Conservation (phyloP, 192 early-diverging fungal genomes). For the Phlyctochytrium arcticum region DNA sequence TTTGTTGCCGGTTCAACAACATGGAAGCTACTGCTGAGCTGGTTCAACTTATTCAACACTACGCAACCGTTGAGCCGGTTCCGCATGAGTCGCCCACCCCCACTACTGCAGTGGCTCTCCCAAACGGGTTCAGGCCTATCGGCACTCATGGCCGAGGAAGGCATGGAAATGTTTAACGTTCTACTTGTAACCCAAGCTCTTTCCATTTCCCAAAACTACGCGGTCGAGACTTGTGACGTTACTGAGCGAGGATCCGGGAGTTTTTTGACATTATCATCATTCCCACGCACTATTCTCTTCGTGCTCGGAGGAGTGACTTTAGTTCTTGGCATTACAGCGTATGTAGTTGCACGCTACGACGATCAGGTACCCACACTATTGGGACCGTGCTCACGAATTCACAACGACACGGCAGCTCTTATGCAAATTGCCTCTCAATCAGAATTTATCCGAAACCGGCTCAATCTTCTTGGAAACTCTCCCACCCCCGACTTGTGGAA, state of each 20-base stretch:
- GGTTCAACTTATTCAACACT: neutral
- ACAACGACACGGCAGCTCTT: neutral
- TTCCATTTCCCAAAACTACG: neutral
- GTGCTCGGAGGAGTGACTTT: neutral
- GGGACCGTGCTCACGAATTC: neutral
- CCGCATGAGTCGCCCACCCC: neutral
- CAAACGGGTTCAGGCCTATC: neutral
- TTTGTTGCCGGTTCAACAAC: no score
- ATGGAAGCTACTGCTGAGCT: neutral
- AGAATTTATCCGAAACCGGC: neutral
- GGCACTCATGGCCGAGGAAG: neutral
- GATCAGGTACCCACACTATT: neutral
- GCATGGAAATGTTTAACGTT: neutral
- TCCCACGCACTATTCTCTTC: neutral
- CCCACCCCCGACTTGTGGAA: neutral
- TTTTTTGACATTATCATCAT: neutral
- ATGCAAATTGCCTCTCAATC: neutral
- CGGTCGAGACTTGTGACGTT: neutral
- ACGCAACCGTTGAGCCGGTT: neutral
- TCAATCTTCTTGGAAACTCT: neutral
- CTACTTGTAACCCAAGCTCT: neutral
- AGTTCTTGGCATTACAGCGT: neutral
- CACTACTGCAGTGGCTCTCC: neutral
- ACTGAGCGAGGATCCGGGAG: neutral
- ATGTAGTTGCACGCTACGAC: neutral